These are phyloP conservation scores for Ustilago crameri DNA, from an alignment of 1,284 basidiomycete species.

Conservation along the genomic window DNA sequence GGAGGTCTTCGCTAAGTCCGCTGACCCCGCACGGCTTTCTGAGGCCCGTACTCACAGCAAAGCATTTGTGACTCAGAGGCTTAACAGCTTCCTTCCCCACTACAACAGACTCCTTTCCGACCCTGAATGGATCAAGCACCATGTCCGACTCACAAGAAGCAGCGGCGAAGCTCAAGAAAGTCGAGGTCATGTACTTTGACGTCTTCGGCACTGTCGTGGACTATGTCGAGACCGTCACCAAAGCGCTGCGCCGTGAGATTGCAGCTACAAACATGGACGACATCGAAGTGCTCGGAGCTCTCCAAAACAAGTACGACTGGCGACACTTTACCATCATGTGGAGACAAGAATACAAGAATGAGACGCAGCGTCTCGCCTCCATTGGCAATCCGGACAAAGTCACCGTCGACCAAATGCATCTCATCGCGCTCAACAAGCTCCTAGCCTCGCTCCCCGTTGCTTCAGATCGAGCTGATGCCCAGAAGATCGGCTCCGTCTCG, in stretches of 20 bases:
- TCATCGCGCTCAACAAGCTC: slow-evolving; percentile 20
- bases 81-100: background rate
- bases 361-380: slow-evolving; percentile 20
- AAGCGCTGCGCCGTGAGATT: slow-evolving; percentile 21
- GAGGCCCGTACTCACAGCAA: background rate
- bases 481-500: background rate
- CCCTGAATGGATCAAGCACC: background rate
- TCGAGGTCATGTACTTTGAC: slow-evolving; percentile 32
- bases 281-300: background rate
- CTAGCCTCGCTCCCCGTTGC: slow-evolving; percentile 15
- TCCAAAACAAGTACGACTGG: slow-evolving; percentile 35
- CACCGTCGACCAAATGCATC: slow-evolving; percentile 44
- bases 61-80: background rate
- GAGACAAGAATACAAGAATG: slow-evolving; percentile 27
- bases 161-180: slow-evolving; percentile 4
- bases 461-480: background rate
- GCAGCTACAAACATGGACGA: slow-evolving; percentile 3
- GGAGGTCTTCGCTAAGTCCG: background rate
- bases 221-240: slow-evolving; percentile 30
- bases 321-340: slow-evolving; percentile 27
- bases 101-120: background rate
- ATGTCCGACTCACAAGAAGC: slow-evolving; percentile 1
- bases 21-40: background rate
- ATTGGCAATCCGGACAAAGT: slow-evolving; percentile 33
- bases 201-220: slow-evolving; percentile 47